Evolutionary conservation across 495 filamentous ascomycete genomes (phyloP).

Genomic region (Tuber aestivum): DNA sequence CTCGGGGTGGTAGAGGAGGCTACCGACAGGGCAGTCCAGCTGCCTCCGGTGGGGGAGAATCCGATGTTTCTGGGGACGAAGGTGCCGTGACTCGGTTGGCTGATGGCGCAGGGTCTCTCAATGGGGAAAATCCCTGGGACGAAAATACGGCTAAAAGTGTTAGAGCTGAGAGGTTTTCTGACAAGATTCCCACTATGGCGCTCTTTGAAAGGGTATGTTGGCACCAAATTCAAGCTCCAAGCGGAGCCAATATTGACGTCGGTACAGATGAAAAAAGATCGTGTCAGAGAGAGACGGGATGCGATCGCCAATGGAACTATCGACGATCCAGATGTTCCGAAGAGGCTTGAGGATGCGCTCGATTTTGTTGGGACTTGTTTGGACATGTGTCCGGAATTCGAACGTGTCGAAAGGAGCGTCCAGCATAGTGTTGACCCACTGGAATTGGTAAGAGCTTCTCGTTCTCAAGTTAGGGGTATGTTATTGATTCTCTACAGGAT

Average conservation of each 20-base stretch:
- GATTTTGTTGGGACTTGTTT: conserved; percentile 82
- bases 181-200: neutral
- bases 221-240: neutral
- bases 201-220: neutral
- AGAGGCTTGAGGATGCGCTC: conserved; percentile 73
- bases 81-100: neutral
- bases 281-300: conserved; percentile 59
- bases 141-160: neutral
- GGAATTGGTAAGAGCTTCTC: conserved; percentile 50
- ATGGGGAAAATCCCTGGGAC: neutral
- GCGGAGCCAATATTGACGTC: neutral
- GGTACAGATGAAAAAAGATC: conserved; percentile 53
- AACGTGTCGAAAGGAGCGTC: conserved; percentile 46
- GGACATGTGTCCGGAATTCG: conserved; percentile 91
- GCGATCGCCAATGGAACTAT: conserved; percentile 71
- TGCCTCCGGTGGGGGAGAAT: neutral
- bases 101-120: neutral
- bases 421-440: conserved; percentile 58
- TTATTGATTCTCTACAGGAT: conserved; percentile 35
- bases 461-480: conserved; percentile 8
- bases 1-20: neutral
- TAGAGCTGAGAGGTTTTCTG: conserved; percentile 1
- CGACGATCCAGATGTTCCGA: conserved; percentile 82
- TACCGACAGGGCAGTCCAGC: neutral
- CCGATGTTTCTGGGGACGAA: conserved; percentile 3